Percentiles rank a stretch among this genome's conserved stretches.
These are phyloP conservation scores for Scenedesmus sp. DNA, from an alignment of 163 green algal species.

Conservation along the genomic window DNA sequence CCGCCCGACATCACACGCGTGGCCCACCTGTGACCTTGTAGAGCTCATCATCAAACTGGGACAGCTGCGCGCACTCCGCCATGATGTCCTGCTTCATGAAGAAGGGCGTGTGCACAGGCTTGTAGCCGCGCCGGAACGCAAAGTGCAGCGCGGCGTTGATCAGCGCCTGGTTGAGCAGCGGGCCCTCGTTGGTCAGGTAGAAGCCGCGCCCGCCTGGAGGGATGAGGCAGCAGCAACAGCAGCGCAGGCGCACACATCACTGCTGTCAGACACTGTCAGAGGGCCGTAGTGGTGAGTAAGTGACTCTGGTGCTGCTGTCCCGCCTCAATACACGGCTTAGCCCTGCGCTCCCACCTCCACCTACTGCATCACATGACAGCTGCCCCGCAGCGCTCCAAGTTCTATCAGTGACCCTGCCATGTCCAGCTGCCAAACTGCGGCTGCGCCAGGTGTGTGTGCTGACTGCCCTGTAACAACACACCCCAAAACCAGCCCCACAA, in stretches of 20 bases:
- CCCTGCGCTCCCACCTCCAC: too few relatives aligned
- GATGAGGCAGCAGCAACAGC: background rate
- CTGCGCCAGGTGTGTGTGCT: background rate
- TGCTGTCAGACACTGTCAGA: too few relatives aligned
- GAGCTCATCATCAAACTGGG: constrained; percentile 99
- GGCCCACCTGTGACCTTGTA: constrained; percentile 94
- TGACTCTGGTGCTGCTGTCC: too few relatives aligned
- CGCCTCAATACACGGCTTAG: too few relatives aligned
- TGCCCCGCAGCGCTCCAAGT: too few relatives aligned
- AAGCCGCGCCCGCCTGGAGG: constrained; percentile 92
- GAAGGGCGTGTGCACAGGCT: constrained; percentile 97
- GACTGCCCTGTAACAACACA: background rate
- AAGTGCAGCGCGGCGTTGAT: constrained; percentile 93
- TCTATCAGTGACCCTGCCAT: too few relatives aligned
- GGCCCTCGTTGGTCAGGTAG: constrained; percentile 94
- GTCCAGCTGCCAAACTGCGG: background rate
- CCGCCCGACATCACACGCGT: too few relatives aligned
- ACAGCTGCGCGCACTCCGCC: constrained; percentile 98
- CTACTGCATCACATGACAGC: too few relatives aligned
- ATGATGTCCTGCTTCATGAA: constrained; percentile 98
- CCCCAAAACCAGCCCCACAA: background rate
- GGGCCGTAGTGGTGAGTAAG: too few relatives aligned
- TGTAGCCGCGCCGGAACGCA: constrained; percentile 79
- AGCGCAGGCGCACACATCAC: background rate
- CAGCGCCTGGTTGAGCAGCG: constrained; percentile 98